phyloP scores from a whole-genome alignment of 192 early-diverging fungal genomes.

The Coemansia sp. region DNA sequence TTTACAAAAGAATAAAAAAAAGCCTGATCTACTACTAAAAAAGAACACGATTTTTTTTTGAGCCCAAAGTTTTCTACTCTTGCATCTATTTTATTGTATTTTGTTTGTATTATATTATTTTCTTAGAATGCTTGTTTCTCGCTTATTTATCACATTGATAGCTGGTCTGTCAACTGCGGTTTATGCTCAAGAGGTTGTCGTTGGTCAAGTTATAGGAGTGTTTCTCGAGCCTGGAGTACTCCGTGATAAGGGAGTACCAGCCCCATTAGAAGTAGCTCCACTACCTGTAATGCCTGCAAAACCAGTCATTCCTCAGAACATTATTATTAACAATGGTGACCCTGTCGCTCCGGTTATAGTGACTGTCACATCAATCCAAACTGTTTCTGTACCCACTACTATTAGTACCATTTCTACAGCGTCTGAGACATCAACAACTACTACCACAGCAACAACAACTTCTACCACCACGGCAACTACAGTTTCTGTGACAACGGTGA shows the following conservation, averaged over 20 bases:
- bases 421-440: neutral
- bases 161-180: constrained; percentile 29
- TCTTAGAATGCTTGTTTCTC: constrained; percentile 1
- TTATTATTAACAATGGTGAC: neutral
- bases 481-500: neutral
- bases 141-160: constrained; percentile 10
- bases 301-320: no score
- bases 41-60: neutral
- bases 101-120: neutral
- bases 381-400: neutral
- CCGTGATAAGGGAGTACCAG: no score
- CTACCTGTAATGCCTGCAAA: neutral
- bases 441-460: neutral
- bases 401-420: neutral
- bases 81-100: neutral
- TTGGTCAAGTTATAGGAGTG: neutral
- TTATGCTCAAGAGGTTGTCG: neutral
- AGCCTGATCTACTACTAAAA: no score
- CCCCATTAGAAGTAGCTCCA: neutral
- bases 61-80: neutral
- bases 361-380: neutral
- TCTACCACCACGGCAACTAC: neutral
- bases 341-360: neutral
- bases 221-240: neutral
- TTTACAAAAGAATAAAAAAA: neutral